phyloP scores from a whole-genome alignment of 345 rosid species.

The Eucalyptus dawsonii region DNA sequence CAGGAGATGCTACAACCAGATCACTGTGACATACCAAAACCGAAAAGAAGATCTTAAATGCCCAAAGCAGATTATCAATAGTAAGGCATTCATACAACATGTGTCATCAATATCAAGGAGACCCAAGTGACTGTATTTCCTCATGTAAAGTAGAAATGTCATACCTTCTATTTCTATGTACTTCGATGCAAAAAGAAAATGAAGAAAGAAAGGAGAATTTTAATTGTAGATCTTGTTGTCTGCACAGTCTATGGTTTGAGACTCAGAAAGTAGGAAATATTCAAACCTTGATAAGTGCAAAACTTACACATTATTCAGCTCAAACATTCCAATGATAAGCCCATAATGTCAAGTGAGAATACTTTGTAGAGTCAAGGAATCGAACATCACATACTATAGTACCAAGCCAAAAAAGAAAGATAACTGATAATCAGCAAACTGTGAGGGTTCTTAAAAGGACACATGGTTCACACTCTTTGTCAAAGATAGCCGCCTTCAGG shows the following conservation, averaged over 20 bases:
- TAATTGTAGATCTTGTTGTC: not conserved
- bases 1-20: too few species aligned
- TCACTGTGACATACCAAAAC: too few species aligned
- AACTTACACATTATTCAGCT: conserved; percentile 90
- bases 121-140: not conserved
- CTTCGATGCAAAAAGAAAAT: not conserved
- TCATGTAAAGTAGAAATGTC: not conserved
- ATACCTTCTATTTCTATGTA: not conserved
- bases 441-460: too few species aligned
- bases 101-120: not conserved
- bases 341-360: conserved; percentile 91
- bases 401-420: too few species aligned
- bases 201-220: not conserved
- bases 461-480: too few species aligned
- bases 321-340: conserved; percentile 87
- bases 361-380: conserved; percentile 1
- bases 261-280: not conserved
- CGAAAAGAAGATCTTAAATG: not conserved
- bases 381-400: too few species aligned
- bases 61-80: not conserved
- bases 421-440: too few species aligned
- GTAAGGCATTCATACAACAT: not conserved
- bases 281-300: not conserved
- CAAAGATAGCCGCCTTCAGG: too few species aligned
- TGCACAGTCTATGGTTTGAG: not conserved